Evolutionary conservation across 1,284 basidiomycete genomes (phyloP).

Genomic region (Marasmius sp.): DNA sequence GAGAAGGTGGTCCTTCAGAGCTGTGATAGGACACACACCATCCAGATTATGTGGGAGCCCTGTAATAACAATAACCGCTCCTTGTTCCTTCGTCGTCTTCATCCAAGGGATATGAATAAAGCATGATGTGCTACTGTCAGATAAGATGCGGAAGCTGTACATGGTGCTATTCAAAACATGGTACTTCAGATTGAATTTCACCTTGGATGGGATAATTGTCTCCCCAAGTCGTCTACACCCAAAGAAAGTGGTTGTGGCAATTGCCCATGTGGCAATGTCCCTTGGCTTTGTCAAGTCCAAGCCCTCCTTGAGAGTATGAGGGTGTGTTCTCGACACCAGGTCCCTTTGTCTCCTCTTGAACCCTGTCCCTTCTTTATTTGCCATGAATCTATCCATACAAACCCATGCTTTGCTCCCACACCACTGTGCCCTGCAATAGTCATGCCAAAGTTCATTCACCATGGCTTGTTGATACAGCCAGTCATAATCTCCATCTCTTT

Average conservation of each 20-base stretch:
- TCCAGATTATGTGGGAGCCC: not conserved
- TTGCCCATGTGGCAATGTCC: conserved; percentile 15
- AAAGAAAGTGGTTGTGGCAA: conserved; percentile 16
- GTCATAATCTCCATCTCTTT: too few species aligned
- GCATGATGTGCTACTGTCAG: not conserved
- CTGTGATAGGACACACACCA: conserved; percentile 19
- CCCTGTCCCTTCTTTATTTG: conserved; percentile 11
- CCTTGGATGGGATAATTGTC: conserved; percentile 6
- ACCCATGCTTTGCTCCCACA: too few species aligned
- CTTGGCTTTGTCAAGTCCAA: conserved; percentile 10
- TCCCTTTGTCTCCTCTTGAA: conserved; percentile 7
- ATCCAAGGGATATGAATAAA: conserved; percentile 22
- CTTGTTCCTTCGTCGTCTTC: conserved; percentile 21
- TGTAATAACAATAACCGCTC: conserved; percentile 17
- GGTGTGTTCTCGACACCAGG: conserved; percentile 9
- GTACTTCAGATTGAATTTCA: conserved; percentile 11
- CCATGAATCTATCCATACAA: too few species aligned
- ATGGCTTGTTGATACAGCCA: too few species aligned
- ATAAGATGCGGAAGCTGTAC: not conserved
- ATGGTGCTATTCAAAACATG: not conserved
- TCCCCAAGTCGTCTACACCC: conserved; percentile 24
- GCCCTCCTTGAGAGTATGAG: not conserved
- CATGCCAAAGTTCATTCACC: too few species aligned
- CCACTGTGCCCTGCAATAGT: too few species aligned
- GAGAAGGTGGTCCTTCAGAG: conserved; percentile 22